Base-by-base conservation (phyloP, 805 yeast species). In the Ascoidea asiatica region DNA sequence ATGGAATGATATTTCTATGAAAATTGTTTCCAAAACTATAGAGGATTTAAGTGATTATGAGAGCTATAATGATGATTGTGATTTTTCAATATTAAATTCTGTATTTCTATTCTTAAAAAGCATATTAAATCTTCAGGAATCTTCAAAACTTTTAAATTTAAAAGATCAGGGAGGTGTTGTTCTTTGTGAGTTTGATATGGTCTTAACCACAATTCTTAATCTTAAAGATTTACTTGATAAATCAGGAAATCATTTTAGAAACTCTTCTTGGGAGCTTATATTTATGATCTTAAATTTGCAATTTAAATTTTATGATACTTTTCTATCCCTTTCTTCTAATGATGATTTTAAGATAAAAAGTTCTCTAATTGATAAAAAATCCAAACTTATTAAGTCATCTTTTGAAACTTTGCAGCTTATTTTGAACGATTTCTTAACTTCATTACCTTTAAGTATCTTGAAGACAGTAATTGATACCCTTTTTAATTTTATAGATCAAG, bases 371-470 rank as follows among this genome's bases (percentile, higher is more conserved):
- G 78, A 74, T 17, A 77, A 76, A 47, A 62, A 73, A 21, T 61
- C 63, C 19, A 68, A 69, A 4, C 67, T 86, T 37, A 65, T 75
- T 48, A 77, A 75, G 50, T 73, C 81, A 0, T 77, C 95, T 0
- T 92, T 87, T 62, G 89, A 80, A 45, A 82, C 92, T 0, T 67
- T 90, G 50, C 89, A 86, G 56, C 69, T 89, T 44, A 77, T 90
- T 19, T 69, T 94, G 48, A 94, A 87, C 55, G 97, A 90, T 56
- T 87, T 90, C 54, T 60, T 92, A 41, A 78, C 75, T 37, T 66
- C 78, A 3, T 64, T 92, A 8, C 95, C 97, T 0, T 60, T 70
- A 33, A 63, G 66, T n/a, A 81, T 80, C 45, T 66, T 85, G 36
- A 73, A 71, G 46, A 66, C 70, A 2, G 70, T 89, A 38, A 76